Evolutionary conservation across 2,329 filamentous ascomycete genomes (phyloP).

Genomic region (Xylaria sp.): DNA sequence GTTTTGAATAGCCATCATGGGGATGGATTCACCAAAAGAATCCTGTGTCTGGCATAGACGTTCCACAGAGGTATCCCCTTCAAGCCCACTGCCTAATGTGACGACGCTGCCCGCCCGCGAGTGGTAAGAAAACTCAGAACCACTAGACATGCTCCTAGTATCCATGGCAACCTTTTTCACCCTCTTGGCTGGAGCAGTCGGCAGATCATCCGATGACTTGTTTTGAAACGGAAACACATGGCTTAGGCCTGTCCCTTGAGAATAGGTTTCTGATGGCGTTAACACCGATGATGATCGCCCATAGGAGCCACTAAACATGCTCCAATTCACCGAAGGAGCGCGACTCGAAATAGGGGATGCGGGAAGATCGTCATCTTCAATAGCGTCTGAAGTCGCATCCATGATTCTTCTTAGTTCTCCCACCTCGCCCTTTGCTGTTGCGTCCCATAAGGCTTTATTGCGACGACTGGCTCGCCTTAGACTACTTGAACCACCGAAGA

Average conservation of each 20-base stretch:
- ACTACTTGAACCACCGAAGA: slow-evolving; percentile 80
- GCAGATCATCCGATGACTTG: slow-evolving; percentile 50
- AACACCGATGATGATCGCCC: slow-evolving; percentile 50
- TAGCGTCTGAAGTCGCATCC: slow-evolving; percentile 67
- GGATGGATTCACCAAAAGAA: slow-evolving; percentile 78
- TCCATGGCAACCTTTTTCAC: slow-evolving; percentile 89
- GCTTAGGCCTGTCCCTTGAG: slow-evolving; percentile 65
- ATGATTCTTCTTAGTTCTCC: slow-evolving; percentile 78
- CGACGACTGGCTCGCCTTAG: slow-evolving; percentile 83
- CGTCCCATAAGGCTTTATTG: slow-evolving; percentile 88
- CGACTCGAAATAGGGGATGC: slow-evolving; percentile 49
- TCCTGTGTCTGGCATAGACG: slow-evolving; percentile 74
- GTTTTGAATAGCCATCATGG: slow-evolving; percentile 83
- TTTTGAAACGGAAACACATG: slow-evolving; percentile 93
- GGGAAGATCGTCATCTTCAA: slow-evolving; percentile 47
- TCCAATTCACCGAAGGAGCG: slow-evolving; percentile 55
- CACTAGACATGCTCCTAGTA: slow-evolving; percentile 83
- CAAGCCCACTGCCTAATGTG: slow-evolving; percentile 73
- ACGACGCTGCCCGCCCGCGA: slow-evolving; percentile 81
- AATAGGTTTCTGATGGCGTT: slow-evolving; percentile 57
- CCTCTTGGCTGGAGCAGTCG: slow-evolving; percentile 53
- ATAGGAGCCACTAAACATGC: slow-evolving; percentile 52
- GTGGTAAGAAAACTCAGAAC: slow-evolving; percentile 81
- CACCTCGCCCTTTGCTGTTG: slow-evolving; percentile 77
- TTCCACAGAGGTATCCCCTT: slow-evolving; percentile 86